phyloP scores from a whole-genome alignment of 164 flowering plant genomes.

The Nymphaea thermarum region DNA sequence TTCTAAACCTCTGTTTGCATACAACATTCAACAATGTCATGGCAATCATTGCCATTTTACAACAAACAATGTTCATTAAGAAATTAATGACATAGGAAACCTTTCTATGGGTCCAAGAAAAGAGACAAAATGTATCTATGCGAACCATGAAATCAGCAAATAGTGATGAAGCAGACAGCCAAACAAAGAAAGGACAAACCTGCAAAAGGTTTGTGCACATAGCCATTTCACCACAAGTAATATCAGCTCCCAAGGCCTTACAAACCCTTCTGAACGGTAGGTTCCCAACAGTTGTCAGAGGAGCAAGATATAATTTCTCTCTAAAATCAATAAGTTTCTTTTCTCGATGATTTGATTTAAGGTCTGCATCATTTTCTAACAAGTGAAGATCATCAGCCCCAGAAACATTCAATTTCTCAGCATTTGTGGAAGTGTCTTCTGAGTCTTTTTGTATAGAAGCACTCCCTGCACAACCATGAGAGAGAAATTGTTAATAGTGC shows the following conservation, averaged over 20 bases:
- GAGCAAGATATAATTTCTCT: slow-evolving; percentile 87
- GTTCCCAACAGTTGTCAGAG: slow-evolving; percentile 94
- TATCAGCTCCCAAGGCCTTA: slow-evolving; percentile 84
- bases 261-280: slow-evolving; percentile 92
- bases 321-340: slow-evolving; percentile 85
- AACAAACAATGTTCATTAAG: no score
- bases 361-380: slow-evolving; percentile 38
- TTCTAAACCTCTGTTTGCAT: not conserved
- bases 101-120: no score
- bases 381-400: slow-evolving; percentile 8
- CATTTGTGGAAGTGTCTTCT: slow-evolving; percentile 9
- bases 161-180: not conserved
- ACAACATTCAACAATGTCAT: no score
- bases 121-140: not conserved
- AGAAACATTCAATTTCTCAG: slow-evolving; percentile 13
- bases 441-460: slow-evolving; percentile 11
- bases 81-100: no score
- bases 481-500: not conserved
- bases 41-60: no score
- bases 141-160: no score
- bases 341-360: slow-evolving; percentile 72
- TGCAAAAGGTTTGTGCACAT: slow-evolving; percentile 95
- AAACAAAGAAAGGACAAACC: slow-evolving; percentile 26
- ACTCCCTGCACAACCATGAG: slow-evolving; percentile 15
- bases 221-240: slow-evolving; percentile 99